Conservation (phyloP, 768 basidiomycete species). For the Termitomyces sp. region DNA sequence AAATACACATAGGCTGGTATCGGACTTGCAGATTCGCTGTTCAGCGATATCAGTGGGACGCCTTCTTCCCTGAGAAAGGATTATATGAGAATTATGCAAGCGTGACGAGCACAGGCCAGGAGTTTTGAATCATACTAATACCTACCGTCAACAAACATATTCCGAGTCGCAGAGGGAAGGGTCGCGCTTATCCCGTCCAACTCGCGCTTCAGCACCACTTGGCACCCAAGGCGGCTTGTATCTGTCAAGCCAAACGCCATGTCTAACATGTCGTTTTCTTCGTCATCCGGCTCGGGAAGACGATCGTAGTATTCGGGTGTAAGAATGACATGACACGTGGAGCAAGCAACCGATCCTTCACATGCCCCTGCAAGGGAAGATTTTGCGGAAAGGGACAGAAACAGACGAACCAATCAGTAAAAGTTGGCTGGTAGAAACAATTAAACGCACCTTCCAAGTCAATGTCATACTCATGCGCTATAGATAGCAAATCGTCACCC, state of each 20-base stretch:
- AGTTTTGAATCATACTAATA: neutral
- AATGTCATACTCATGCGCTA: conserved; percentile 94
- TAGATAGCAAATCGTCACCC: conserved; percentile 85
- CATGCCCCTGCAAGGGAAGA: conserved; percentile 68
- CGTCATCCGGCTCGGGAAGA: conserved; percentile 91
- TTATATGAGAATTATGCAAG: neutral
- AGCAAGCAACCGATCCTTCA: conserved; percentile 95
- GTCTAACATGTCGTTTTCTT: conserved; percentile 98
- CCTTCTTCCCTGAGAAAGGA: neutral
- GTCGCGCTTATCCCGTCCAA: conserved; percentile 83
- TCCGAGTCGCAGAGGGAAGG: conserved; percentile 87
- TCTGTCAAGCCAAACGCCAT: conserved; percentile 97
- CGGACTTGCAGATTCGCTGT: neutral
- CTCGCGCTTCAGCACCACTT: conserved; percentile 71
- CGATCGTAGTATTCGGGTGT: conserved; percentile 76
- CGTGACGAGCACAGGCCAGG: neutral
- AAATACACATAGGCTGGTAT: neutral
- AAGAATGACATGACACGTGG: conserved; percentile 94
- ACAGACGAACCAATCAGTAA: neutral
- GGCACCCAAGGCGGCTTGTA: conserved; percentile 80
- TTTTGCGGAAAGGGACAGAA: neutral
- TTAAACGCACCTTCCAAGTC: conserved; percentile 82
- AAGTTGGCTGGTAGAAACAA: neutral
- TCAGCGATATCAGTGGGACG: conserved; percentile 1
- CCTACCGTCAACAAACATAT: conserved; percentile 95